These are phyloP conservation scores for Monilinia vaccinii-corymbosi DNA, from an alignment of 2,329 filamentous ascomycete genomes.

Conservation along the genomic window DNA sequence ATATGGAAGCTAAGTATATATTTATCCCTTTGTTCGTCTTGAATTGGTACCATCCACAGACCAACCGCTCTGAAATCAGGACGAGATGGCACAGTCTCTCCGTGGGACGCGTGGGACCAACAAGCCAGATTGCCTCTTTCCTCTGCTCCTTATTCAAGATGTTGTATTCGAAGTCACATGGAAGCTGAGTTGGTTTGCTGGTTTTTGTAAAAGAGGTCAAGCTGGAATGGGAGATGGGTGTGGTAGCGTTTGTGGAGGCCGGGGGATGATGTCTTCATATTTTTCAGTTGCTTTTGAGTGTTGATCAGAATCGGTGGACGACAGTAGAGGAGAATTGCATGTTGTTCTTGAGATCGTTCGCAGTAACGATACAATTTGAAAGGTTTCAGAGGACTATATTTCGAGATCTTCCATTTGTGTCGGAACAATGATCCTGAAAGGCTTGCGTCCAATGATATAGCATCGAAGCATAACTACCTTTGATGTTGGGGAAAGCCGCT, in stretches of 20 bases:
- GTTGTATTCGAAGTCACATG: conserved; percentile 14
- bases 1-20: background rate
- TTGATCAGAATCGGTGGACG: background rate
- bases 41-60: background rate
- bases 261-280: background rate
- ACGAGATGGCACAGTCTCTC: background rate
- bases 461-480: background rate
- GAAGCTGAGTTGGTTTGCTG: conserved; percentile 11
- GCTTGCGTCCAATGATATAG: background rate
- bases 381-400: too few species aligned
- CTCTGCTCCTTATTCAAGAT: conserved; percentile 16
- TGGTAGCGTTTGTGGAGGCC: background rate
- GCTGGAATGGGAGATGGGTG: background rate
- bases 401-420: background rate
- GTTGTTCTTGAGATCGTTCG: background rate
- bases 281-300: background rate
- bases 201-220: conserved; percentile 12
- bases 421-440: background rate
- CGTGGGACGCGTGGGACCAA: background rate
- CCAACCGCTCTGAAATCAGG: background rate
- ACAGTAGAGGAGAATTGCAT: too few species aligned
- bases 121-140: background rate
- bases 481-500: background rate
- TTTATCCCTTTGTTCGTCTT: background rate
- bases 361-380: background rate